These are phyloP conservation scores for Saraca asoca DNA, from an alignment of 331 rosid genomes.

Conservation along the genomic window DNA sequence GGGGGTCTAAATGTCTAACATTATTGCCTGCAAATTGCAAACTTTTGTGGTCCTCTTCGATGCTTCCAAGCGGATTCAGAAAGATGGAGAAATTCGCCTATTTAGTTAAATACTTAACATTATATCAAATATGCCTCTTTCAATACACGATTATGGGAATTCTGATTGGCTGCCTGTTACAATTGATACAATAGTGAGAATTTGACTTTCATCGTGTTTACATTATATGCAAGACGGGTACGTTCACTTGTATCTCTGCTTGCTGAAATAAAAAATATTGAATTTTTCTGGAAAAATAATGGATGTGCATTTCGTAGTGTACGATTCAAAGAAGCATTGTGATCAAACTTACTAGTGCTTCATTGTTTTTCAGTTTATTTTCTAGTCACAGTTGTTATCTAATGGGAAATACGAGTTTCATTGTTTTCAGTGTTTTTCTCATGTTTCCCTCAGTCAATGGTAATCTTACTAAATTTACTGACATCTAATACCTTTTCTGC, in stretches of 20 bases:
- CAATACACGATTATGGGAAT: no score
- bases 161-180: no score
- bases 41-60: not conserved
- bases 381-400: not conserved
- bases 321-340: not conserved
- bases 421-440: not conserved
- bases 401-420: not conserved
- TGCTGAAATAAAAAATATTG: not conserved
- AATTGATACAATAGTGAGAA: no score
- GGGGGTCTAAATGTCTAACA: no score
- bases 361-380: not conserved
- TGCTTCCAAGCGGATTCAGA: not conserved
- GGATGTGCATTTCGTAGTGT: not conserved
- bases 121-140: no score
- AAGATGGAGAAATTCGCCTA: no score
- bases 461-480: not conserved
- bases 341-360: not conserved
- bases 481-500: not conserved
- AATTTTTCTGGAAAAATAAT: not conserved
- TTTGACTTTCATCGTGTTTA: no score
- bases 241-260: not conserved
- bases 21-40: not conserved
- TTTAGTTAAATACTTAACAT: no score
- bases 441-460: no score
- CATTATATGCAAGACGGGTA: no score